phyloP scores from a whole-genome alignment of 2,329 filamentous ascomycete genomes.

The Colletotrichum australisinense region DNA sequence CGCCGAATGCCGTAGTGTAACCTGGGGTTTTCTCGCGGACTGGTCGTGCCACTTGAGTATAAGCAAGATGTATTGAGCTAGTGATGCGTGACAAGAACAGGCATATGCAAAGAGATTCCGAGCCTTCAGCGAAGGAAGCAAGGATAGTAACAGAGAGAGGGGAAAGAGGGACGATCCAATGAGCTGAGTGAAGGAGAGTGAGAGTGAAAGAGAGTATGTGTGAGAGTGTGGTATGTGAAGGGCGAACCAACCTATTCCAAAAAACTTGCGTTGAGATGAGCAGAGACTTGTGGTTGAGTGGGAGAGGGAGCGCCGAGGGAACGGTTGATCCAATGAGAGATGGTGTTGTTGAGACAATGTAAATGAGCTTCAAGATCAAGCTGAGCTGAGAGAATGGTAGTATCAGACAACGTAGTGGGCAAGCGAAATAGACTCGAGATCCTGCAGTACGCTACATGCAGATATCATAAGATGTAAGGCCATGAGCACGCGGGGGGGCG shows the following conservation, averaged over 20 bases:
- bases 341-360: not conserved
- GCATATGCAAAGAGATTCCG: not conserved
- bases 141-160: not conserved
- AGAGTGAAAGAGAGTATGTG: not conserved
- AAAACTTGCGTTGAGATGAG: constrained; percentile 16
- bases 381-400: not conserved
- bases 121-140: constrained; percentile 2
- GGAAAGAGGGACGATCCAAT: not conserved
- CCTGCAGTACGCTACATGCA: not conserved
- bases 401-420: not conserved
- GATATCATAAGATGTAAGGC: not conserved
- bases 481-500: not conserved
- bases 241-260: not conserved
- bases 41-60: not conserved
- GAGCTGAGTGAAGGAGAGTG: not conserved
- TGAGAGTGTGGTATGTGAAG: constrained; percentile 8
- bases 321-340: constrained; percentile 2
- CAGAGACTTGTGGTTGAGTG: constrained; percentile 17
- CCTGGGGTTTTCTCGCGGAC: constrained; percentile 1
- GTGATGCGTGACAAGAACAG: not conserved
- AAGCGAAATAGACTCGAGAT: not conserved
- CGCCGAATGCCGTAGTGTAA: constrained; percentile 18
- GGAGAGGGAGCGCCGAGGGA: not conserved
- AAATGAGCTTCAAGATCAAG: not conserved
- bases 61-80: constrained; percentile 4